A percentile compares a stretch with the other conserved stretches of the same genome.
Evolutionary conservation across 1,284 basidiomycete genomes (phyloP).

Genomic region (Ceratobasidium papillatum): DNA sequence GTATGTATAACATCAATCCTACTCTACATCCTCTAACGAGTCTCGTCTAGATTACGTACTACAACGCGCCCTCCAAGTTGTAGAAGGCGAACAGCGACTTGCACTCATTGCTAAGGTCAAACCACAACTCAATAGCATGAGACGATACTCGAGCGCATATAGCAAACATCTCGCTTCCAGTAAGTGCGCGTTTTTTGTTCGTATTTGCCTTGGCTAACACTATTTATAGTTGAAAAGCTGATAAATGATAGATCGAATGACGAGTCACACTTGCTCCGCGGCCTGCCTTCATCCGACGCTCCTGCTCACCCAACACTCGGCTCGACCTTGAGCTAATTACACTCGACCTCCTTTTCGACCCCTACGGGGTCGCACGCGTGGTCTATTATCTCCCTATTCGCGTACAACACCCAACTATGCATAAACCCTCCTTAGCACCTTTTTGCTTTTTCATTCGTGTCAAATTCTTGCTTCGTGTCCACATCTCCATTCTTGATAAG

Average conservation of each 20-base stretch:
- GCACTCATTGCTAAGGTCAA: conserved; percentile 68
- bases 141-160: conserved; percentile 73
- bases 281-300: conserved; percentile 37
- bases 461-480: conserved; percentile 15
- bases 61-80: conserved; percentile 76
- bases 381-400: conserved; percentile 10
- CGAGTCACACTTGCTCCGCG: conserved; percentile 28
- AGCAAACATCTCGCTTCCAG: conserved; percentile 82
- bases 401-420: conserved; percentile 10
- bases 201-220: background rate
- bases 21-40: conserved; percentile 29
- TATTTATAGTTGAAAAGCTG: conserved; percentile 41
- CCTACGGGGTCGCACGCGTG: conserved; percentile 27
- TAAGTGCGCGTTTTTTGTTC: conserved; percentile 54
- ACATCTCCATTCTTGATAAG: background rate
- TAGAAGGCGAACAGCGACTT: conserved; percentile 75
- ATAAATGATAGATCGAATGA: conserved; percentile 30
- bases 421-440: conserved; percentile 35
- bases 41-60: conserved; percentile 74
- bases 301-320: conserved; percentile 6
- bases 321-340: conserved; percentile 46
- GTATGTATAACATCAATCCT: conserved; percentile 57
- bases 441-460: conserved; percentile 27
- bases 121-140: conserved; percentile 74
- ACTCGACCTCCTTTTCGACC: conserved; percentile 39